Base-by-base conservation (phyloP, 2,329 filamentous ascomycete genomes). In the Colletotrichum costaricense region DNA sequence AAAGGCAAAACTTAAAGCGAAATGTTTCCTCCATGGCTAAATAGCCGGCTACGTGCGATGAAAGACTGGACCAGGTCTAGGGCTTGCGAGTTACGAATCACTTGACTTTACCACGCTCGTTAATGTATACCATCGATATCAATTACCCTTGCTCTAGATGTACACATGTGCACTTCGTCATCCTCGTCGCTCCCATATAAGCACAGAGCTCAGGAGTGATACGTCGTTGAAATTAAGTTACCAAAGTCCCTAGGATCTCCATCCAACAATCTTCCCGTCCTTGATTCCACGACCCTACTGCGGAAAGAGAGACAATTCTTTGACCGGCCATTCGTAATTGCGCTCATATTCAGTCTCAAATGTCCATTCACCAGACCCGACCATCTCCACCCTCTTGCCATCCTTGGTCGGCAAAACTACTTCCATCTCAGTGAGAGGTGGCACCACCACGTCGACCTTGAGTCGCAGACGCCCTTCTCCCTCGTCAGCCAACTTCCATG, bases 391-490 rank as follows among this genome's bases (percentile, higher is more conserved):
- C 7, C n/a, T 66, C 5, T 52, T 24, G 16, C 65, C 69, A n/a
- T 62, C 49, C 0, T 28, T 63, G 2, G n/a, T 52, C 4, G 68
- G 74, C 28, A 75, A 33, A 14, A 74, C 56, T 6, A 74, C 64
- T 65, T 75, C 72, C 55, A 69, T 66, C 55, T 67, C 65, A 11
- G 72, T 72, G 6, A 62, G 24, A 12, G 58, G 62, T n/a, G 71
- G 74, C 16, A 75, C 74, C 1, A 54, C 42, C 5, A 75, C 64
- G 7, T 75, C 38, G 8, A 74, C 24, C 55, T 55, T 65, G 2
- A 75, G 28, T 28, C 49, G 24, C 26, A 30, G 28, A 3, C 11
- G 42, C 6, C 54, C n/a, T 2, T n/a, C 22, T 5, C 24, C 19
- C 1, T 33, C 42, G 3, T 24, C 58, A 5, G 16, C 26, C 22